These are phyloP conservation scores for Pythium biforme DNA, from an alignment of 352 stramenopile genomes.

Conservation along the genomic window DNA sequence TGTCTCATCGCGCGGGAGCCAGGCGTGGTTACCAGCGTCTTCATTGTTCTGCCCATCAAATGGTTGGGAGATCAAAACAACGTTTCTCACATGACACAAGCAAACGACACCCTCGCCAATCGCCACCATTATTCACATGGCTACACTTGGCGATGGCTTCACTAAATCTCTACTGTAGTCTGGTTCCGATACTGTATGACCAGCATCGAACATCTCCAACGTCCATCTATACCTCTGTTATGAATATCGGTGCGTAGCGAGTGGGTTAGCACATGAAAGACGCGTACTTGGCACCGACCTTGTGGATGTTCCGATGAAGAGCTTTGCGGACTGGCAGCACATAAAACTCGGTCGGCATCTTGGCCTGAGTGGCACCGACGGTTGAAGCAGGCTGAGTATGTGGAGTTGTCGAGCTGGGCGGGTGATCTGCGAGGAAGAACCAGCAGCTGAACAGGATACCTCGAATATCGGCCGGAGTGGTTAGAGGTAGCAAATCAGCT, in stretches of 20 bases:
- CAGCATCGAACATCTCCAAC: too few relatives aligned
- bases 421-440: slow-evolving; percentile 80
- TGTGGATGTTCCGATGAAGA: slow-evolving; percentile 73
- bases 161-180: too few relatives aligned
- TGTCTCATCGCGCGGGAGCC: slow-evolving; percentile 5
- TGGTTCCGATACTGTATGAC: too few relatives aligned
- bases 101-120: background rate
- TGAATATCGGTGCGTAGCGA: background rate
- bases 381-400: slow-evolving; percentile 19
- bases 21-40: background rate
- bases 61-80: background rate
- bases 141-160: slow-evolving; percentile 5
- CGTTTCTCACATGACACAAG: slow-evolving; percentile 10
- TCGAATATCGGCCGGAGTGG: slow-evolving; percentile 66
- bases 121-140: slow-evolving; percentile 9
- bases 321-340: slow-evolving; percentile 73
- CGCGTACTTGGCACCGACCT: slow-evolving; percentile 68
- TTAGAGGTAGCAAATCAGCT: slow-evolving; percentile 64
- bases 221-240: too few relatives aligned
- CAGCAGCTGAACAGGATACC: slow-evolving; percentile 81
- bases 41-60: slow-evolving; percentile 2
- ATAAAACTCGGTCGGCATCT: slow-evolving; percentile 74
- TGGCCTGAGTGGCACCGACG: slow-evolving; percentile 20
- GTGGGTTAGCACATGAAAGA: slow-evolving; percentile 61
- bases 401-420: slow-evolving; percentile 29